Base-by-base conservation (phyloP, 306 rosid species). In the Fagus crenata region DNA sequence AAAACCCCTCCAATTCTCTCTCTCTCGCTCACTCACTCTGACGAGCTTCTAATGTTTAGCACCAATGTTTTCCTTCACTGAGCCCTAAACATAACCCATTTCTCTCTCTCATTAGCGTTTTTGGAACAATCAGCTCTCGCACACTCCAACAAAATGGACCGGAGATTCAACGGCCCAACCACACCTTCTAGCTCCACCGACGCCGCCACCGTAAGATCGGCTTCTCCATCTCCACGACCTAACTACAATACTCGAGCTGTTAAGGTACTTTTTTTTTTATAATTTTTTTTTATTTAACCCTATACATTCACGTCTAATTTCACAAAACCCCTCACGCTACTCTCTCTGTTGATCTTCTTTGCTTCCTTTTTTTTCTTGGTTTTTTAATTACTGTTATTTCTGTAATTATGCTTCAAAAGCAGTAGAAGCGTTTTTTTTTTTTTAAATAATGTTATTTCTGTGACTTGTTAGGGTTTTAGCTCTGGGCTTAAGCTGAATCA, bases 161-260 rank as follows among this genome's bases (percentile, higher is more conserved):
- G 83, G 82, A 75, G 87, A 77, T 81, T 78, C 77, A 88, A 89
- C 75, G 97, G 93, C 31, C 83, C 81, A 11, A 68, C 84, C 60
- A 70, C 78, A 67, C 75, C 84, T 61, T 84, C 92, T 51, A 91
- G 77, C 82, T 84, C 86, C 56, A 3, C 78, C 36, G 85, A 78
- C 72, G 77, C 80, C 31, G 13, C 40, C 18, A 54, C 75, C 64
- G 31, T 80, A 15, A 81, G 83, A 76, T 88, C 87, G 53, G 75
- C 77, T 33, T 81, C 85, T n/a, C 82, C 81, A 1, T 42, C 83
- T 55, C 75, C 76, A 40, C 89, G 73, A 32, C 96, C 97, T 4
- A 84, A 88, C 80, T 92, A 83, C 81, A 85, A 82, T 75, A 90
- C 86, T 73, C 89, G 71, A 73, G 85, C 83, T 68, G 99, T 91